Conservation (phyloP, 148 eudicot genomes). For the Rhododendron henanense region DNA sequence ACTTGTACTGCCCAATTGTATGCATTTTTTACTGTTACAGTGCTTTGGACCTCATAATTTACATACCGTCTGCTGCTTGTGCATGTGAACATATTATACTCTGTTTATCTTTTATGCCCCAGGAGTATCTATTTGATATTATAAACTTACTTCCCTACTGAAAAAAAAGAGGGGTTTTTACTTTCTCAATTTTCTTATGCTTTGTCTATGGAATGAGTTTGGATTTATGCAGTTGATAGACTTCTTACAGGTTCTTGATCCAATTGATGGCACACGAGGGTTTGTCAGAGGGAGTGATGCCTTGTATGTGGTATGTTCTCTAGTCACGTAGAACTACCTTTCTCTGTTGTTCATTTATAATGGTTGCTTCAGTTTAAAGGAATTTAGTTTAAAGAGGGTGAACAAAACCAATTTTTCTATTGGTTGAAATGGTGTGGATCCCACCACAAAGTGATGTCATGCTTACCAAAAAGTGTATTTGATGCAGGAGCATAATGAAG, state of each 20-base stretch:
- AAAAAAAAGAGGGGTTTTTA: neutral
- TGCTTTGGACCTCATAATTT: neutral
- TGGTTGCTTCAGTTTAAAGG: neutral
- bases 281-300: slow-evolving; percentile 75
- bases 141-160: neutral
- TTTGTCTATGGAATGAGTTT: neutral
- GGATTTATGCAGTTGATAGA: neutral
- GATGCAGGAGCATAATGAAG: no score
- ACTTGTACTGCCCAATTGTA: neutral
- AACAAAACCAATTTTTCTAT: no score
- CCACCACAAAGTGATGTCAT: no score
- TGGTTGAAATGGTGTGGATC: no score
- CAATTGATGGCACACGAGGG: slow-evolving; percentile 93
- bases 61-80: neutral
- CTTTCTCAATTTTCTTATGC: neutral
- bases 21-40: neutral
- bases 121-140: neutral
- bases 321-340: neutral
- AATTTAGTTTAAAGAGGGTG: no score
- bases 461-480: no score
- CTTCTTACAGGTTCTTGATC: slow-evolving; percentile 76
- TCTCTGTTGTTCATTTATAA: neutral
- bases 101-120: neutral
- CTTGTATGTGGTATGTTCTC: slow-evolving; percentile 79
- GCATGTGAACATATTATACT: neutral